Evolutionary conservation across 768 basidiomycete genomes (phyloP).

Genomic region (Phaeotremella fagi): DNA sequence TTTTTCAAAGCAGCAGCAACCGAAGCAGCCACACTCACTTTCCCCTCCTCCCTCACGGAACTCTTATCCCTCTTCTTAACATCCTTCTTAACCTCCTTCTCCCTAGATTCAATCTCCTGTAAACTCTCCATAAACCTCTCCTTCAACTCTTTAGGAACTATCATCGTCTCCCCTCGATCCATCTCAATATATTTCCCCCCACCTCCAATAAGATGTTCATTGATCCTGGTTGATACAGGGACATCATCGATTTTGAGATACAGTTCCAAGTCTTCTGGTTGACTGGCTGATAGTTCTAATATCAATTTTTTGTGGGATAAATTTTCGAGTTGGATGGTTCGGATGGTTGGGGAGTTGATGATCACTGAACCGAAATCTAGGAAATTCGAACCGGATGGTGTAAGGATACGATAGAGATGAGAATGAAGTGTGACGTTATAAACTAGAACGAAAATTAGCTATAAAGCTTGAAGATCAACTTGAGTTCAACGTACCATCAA

Average conservation of each 20-base stretch:
- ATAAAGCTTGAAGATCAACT: not conserved
- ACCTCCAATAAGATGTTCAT: not conserved
- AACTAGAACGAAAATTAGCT: constrained; percentile 7
- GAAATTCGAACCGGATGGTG: constrained; percentile 45
- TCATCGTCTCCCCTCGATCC: not conserved
- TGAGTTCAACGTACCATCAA: constrained; percentile 22
- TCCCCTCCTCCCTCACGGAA: not conserved
- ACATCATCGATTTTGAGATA: constrained; percentile 37
- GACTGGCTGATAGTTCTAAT: constrained; percentile 35
- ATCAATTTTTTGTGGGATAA: constrained; percentile 24
- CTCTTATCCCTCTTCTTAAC: constrained; percentile 19
- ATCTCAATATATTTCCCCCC: not conserved
- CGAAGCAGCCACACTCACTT: constrained; percentile 21
- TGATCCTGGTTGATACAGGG: not conserved
- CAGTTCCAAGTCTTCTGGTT: constrained; percentile 44
- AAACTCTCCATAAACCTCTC: constrained; percentile 47
- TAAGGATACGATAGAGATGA: constrained; percentile 45
- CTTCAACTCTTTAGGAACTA: constrained; percentile 33
- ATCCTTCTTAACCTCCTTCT: not conserved
- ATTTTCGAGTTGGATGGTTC: constrained; percentile 42
- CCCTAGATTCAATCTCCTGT: constrained; percentile 15
- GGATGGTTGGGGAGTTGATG: constrained; percentile 38
- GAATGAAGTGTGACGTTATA: constrained; percentile 46
- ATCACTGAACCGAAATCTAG: constrained; percentile 44
- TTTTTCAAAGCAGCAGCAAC: constrained; percentile 41